Percentiles rank a stretch among this genome's conserved stretches.
Evolutionary conservation across 345 rosid species (phyloP).

Genomic region (Durio zibethinus): DNA sequence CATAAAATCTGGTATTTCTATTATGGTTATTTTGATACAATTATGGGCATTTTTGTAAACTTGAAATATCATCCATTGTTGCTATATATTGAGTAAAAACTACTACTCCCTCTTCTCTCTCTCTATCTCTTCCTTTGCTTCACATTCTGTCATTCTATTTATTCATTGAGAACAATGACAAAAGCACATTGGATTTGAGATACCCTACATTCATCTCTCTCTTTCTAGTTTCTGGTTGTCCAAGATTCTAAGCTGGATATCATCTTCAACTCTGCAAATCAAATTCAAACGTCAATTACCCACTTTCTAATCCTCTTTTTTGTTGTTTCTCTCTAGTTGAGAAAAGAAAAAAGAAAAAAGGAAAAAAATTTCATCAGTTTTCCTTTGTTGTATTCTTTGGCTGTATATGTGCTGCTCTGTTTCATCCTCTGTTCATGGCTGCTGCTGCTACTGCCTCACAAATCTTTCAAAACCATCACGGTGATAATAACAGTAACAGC

Average conservation of each 20-base stretch:
- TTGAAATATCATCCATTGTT: background rate
- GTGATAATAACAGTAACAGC: slow-evolving; percentile 17
- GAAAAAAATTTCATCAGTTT: too few relatives aligned
- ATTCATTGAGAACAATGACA: slow-evolving; percentile 39
- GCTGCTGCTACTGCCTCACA: slow-evolving; percentile 42
- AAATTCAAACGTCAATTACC: slow-evolving; percentile 36
- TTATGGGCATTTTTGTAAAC: slow-evolving; percentile 37
- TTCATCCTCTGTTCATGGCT: slow-evolving; percentile 49
- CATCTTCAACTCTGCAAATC: slow-evolving; percentile 36
- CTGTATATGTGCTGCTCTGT: slow-evolving; percentile 29
- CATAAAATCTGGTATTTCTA: slow-evolving; percentile 5
- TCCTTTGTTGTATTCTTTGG: slow-evolving; percentile 20
- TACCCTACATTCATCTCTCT: slow-evolving; percentile 22
- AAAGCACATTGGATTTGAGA: slow-evolving; percentile 37
- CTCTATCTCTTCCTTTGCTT: slow-evolving; percentile 16
- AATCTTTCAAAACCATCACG: slow-evolving; percentile 34
- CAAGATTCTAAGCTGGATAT: slow-evolving; percentile 33
- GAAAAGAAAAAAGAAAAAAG: background rate
- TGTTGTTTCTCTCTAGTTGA: background rate
- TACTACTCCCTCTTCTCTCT: slow-evolving; percentile 5
- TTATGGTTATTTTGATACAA: background rate
- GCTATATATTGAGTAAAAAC: slow-evolving; percentile 7
- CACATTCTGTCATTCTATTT: slow-evolving; percentile 44
- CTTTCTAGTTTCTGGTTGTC: slow-evolving; percentile 29
- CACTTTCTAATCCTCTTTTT: slow-evolving; percentile 15